phyloP scores from a whole-genome alignment of 1,284 basidiomycete species.

The Moesziomyces globuligerus region DNA sequence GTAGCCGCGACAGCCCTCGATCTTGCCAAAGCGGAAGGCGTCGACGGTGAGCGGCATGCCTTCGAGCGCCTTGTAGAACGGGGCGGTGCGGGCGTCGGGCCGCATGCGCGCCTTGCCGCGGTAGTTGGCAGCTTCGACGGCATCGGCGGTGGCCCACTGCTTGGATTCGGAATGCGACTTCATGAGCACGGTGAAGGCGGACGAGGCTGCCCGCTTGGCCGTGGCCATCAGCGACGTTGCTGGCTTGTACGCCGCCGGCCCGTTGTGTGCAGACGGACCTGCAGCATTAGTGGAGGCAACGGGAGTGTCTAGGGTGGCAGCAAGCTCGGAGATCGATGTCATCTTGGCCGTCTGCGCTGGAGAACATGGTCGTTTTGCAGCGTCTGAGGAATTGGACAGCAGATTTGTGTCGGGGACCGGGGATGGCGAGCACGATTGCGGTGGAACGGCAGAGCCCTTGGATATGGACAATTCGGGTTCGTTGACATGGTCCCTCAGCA shows the following conservation, averaged over 20 bases:
- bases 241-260: neutral
- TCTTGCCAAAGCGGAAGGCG: constrained; percentile 90
- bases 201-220: constrained; percentile 30
- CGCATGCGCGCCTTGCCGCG: constrained; percentile 31
- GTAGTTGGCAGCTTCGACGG: constrained; percentile 52
- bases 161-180: constrained; percentile 55
- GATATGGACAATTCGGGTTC: neutral
- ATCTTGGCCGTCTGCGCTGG: constrained; percentile 19
- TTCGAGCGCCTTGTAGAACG: constrained; percentile 74
- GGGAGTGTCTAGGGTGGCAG: constrained; percentile 15
- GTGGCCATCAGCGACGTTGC: constrained; percentile 20
- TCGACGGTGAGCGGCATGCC: constrained; percentile 98
- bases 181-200: constrained; percentile 58
- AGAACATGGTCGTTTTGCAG: neutral
- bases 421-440: constrained; percentile 23
- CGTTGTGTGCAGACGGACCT: neutral
- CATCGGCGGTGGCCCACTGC: constrained; percentile 57
- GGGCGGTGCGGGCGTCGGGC: constrained; percentile 41
- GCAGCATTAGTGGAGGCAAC: constrained; percentile 14
- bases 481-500: constrained; percentile 29
- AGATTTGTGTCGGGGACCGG: neutral
- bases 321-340: constrained; percentile 37
- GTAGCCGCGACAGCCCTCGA: constrained; percentile 86
- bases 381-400: neutral
- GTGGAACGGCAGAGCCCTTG: neutral